These are phyloP conservation scores for Phalaenopsis hybrid DNA, from an alignment of 116 monocot genomes.

Conservation along the genomic window DNA sequence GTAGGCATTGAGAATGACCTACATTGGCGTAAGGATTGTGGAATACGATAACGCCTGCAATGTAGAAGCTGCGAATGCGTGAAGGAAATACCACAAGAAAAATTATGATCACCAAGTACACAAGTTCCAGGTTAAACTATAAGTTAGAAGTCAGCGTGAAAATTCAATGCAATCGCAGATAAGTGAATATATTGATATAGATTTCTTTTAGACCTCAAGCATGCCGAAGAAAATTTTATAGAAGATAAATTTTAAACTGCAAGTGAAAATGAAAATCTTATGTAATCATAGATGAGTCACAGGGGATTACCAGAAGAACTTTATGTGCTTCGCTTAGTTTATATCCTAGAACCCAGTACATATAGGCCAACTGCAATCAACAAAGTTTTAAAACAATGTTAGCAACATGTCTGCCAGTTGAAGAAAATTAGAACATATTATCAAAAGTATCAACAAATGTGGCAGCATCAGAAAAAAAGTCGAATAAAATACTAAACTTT, in stretches of 20 bases:
- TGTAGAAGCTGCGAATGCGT: background rate
- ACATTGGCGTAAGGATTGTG: too few relatives aligned
- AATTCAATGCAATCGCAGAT: background rate
- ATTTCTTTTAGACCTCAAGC: background rate
- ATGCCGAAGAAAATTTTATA: background rate
- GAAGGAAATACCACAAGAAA: background rate
- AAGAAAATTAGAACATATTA: background rate
- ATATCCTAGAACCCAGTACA: constrained; percentile 92
- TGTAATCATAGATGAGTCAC: constrained; percentile 2
- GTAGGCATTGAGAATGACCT: too few relatives aligned
- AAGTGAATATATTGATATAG: background rate
- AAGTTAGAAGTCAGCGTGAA: background rate
- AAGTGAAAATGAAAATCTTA: background rate
- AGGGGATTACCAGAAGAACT: constrained; percentile 50
- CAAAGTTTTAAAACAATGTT: constrained; percentile 3
- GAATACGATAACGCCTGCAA: background rate
- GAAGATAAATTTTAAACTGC: background rate
- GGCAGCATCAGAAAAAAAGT: background rate
- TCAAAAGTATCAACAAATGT: background rate
- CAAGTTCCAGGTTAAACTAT: too few relatives aligned
- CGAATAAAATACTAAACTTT: background rate
- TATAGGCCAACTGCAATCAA: constrained; percentile 68
- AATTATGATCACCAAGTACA: background rate
- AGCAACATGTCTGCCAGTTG: constrained; percentile 2
- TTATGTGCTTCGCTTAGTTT: constrained; percentile 61